These are phyloP conservation scores for Centaurea solstitialis DNA, from an alignment of 129 eudicot genomes.

Conservation along the genomic window DNA sequence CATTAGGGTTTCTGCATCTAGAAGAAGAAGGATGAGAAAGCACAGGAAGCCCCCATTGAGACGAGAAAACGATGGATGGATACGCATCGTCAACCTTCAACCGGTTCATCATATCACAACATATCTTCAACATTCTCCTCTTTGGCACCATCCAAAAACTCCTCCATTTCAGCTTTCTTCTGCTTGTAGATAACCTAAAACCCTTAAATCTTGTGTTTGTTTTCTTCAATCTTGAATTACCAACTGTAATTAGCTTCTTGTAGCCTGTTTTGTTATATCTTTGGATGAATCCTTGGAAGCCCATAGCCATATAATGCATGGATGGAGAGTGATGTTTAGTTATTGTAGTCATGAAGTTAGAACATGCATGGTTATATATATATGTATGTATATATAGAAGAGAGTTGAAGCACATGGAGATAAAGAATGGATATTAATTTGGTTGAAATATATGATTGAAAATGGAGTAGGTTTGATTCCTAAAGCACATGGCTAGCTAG, in stretches of 20 bases:
- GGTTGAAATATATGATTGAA: constrained; percentile 29
- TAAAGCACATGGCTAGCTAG: constrained; percentile 62
- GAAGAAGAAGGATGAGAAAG: constrained; percentile 60
- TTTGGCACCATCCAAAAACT: constrained; percentile 64
- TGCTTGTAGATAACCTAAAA: constrained; percentile 34
- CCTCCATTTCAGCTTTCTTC: constrained; percentile 65
- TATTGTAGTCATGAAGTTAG: background rate
- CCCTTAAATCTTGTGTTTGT: constrained; percentile 52
- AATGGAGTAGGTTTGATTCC: constrained; percentile 56
- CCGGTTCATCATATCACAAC: constrained; percentile 41
- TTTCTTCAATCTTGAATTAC: constrained; percentile 41
- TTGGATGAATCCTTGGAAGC: constrained; percentile 34
- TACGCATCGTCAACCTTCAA: constrained; percentile 51
- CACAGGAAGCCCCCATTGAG: constrained; percentile 85
- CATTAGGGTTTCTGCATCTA: constrained; percentile 35
- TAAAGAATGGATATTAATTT: constrained; percentile 14
- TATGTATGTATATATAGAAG: constrained; percentile 1
- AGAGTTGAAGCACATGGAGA: constrained; percentile 33
- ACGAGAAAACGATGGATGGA: constrained; percentile 51
- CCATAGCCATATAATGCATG: constrained; percentile 35
- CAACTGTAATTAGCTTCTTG: constrained; percentile 39
- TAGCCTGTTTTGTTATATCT: constrained; percentile 42
- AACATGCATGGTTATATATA: constrained; percentile 17
- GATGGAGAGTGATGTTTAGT: background rate
- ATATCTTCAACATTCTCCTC: constrained; percentile 45